Evolutionary conservation across 352 stramenopile genomes (phyloP), one percentile per base, ranked within the genome.

Genomic region (Globisporangium nunn): DNA sequence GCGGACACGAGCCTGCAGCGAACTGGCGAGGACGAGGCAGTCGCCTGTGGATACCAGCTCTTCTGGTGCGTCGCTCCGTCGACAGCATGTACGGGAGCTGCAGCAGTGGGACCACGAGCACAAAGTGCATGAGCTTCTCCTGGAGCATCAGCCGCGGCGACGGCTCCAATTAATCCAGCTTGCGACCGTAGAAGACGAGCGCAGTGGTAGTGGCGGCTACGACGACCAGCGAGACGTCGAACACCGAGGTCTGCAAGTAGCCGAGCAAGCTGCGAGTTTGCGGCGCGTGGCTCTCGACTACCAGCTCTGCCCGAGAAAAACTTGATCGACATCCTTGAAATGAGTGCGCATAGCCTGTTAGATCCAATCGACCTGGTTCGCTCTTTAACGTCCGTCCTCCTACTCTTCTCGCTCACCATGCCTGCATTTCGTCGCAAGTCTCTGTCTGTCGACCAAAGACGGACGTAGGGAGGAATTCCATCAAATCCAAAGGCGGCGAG

Each of bases 31-130:
- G 51, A 73, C 80, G 18, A 79, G 50, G 18, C 72, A 78, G 62
- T 89, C 73, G 8, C 69, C 45, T 18, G 87, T 37, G 17, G 62
- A 61, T 3, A 73, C 70, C 2, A 81, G 50, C 3, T 49, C 56
- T 1, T 74, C 60, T 10, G 61, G 58, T 1, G 63, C 30, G 10
- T 50, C 37, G 7, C 39, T 72, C 11, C 61, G 50, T 5, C 83
- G 72, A 55, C 28, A 85, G 7, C 50, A 72, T 60, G 50, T 72
- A 83, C 23, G 79, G 79, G 47, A 89, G 59, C 50, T 77, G 83
- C 47, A 85, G 77, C 10, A 72, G 39, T 31, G 62, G 55, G 0
- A 74, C 59, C 53, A 71, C 70, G 30, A 81, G 6, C 43, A 63
- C 58, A 41, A 58, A 58, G 35, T 54, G 58, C 33, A 58, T 30